phyloP scores from a whole-genome alignment of 78 protist species.

The Guillardia theta region DNA sequence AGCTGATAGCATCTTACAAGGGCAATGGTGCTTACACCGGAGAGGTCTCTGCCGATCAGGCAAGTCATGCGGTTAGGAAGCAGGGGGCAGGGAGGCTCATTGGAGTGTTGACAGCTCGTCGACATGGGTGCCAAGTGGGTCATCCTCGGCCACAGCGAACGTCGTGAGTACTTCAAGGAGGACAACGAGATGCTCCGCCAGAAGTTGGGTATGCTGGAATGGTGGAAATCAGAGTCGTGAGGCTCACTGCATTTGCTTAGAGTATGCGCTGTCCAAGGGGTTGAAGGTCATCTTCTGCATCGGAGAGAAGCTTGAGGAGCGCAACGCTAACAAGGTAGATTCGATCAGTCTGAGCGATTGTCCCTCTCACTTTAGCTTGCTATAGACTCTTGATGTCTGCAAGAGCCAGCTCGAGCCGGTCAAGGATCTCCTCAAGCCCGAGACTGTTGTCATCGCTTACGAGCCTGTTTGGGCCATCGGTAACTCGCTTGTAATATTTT shows the following conservation, averaged over 20 bases:
- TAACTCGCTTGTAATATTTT: neutral
- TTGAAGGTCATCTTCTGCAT: constrained; percentile 89
- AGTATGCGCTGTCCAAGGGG: constrained; percentile 73
- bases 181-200: constrained; percentile 57
- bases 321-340: constrained; percentile 66
- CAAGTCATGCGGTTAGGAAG: no score
- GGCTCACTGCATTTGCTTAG: neutral
- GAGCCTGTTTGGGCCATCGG: constrained; percentile 99
- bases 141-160: constrained; percentile 97
- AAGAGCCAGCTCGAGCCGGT: neutral
- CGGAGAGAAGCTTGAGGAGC: constrained; percentile 93
- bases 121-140: constrained; percentile 39
- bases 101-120: neutral
- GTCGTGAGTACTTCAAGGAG: constrained; percentile 90
- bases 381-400: constrained; percentile 52
- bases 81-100: no score
- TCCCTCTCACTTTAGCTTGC: neutral
- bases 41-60: neutral
- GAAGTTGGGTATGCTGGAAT: constrained; percentile 30
- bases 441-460: constrained; percentile 76
- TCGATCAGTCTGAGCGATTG: neutral
- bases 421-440: neutral
- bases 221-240: neutral
- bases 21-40: constrained; percentile 52
- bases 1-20: neutral